Evolutionary conservation across 108 stramenopile species (phyloP), one percentile per base, ranked within the genome.

Genomic region (Schizochytrium sp.): DNA sequence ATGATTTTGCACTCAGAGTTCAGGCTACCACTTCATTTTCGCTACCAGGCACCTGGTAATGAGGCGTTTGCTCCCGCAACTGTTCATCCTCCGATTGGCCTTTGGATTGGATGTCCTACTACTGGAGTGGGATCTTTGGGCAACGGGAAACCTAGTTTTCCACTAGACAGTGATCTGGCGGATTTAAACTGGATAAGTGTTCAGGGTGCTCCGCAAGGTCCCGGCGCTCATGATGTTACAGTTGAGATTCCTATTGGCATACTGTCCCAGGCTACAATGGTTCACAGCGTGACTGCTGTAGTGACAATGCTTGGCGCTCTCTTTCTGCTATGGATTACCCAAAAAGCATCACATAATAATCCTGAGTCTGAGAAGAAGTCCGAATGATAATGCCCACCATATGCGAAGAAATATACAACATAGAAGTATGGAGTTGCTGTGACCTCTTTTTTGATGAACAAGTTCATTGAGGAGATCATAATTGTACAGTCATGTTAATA

Each of bases 301-400:
- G 64, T 69, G 64, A 69, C 64, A 38, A 69, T 69, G 64, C 3
- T 69, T 38, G 64, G 64, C 64, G 64, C 64, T 8, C 15, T 69
- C 12, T 69, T 69, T 2, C 64, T 69, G 10, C 42, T 69, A 7
- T 3, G 10, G 10, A 3, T 44, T 7, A 69, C 28, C 12, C 42
- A 69, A 69, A 38, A 69, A 44, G 8, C 19, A 8, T 38, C 3
- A 15, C 28, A 28, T 28, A 28, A 28, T 28, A 28, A 28, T 28
- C 28, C 28, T 28, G 28, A 28, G 28, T 28, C 28, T 28, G 28
- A 28, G 28, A 28, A 28, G 28, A 28, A 28, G 28, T 28, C 28
- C 28, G 28, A 28, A 28, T 28, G 28, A 28, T 28, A 28, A 28
- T 28, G 28, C 28, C 28, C 28, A 28, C 28, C 28, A 28, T 28